These are phyloP conservation scores for Pseudocercospora musae DNA, from an alignment of 2,329 filamentous ascomycete genomes.

Conservation along the genomic window DNA sequence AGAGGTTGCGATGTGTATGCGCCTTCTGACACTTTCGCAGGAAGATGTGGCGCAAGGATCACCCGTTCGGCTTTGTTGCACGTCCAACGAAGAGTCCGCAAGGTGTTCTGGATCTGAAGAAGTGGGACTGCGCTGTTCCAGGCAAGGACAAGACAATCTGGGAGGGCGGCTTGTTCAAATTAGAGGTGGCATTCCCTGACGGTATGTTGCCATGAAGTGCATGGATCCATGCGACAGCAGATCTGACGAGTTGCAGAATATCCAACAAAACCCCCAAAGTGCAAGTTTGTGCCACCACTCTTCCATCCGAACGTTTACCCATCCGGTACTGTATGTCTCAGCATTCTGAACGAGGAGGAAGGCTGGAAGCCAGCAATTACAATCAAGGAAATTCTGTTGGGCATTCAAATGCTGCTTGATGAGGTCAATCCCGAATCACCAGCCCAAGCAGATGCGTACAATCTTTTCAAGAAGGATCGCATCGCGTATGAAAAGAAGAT, in stretches of 20 bases:
- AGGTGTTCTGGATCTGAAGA: conserved; percentile 85
- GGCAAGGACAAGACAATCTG: conserved; percentile 96
- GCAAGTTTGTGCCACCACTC: conserved; percentile 92
- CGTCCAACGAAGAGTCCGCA: conserved; percentile 76
- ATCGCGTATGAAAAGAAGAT: conserved; percentile 86
- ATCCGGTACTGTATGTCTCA: conserved; percentile 93
- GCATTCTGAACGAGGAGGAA: conserved; percentile 96
- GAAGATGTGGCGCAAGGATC: conserved; percentile 95
- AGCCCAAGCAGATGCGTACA: conserved; percentile 95
- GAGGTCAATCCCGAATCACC: conserved; percentile 97
- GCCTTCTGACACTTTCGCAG: conserved; percentile 45
- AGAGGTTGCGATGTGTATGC: background rate
- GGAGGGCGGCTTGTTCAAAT: conserved; percentile 96
- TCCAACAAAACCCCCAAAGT: conserved; percentile 97
- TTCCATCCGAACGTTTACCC: conserved; percentile 99
- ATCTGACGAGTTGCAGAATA: conserved; percentile 63
- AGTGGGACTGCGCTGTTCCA: conserved; percentile 94
- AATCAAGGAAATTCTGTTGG: conserved; percentile 93
- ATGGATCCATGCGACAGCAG: background rate
- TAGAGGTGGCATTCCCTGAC: conserved; percentile 89
- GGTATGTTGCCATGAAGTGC: conserved; percentile 49
- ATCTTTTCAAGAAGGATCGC: conserved; percentile 88
- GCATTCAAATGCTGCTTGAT: conserved; percentile 92
- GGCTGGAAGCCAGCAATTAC: conserved; percentile 98
- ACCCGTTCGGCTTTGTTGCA: conserved; percentile 96